Conservation (phyloP, 306 rosid species). For the Prunus dulcis region DNA sequence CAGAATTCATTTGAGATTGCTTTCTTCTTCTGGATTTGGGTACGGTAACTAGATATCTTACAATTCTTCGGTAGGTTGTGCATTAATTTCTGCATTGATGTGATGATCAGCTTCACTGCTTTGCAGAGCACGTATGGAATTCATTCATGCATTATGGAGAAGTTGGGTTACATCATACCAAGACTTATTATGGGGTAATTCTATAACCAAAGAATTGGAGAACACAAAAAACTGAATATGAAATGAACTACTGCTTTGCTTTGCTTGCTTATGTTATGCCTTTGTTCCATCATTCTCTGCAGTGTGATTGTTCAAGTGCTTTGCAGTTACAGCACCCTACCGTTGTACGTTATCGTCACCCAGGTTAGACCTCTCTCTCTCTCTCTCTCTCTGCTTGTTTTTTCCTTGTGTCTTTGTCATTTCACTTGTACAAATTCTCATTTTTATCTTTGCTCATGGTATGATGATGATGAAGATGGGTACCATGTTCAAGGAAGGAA, state of each 20-base stretch:
- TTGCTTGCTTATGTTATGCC: neutral
- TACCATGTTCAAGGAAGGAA: constrained; percentile 35
- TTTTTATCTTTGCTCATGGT: constrained; percentile 1
- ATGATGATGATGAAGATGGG: constrained; percentile 66
- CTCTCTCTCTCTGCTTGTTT: neutral
- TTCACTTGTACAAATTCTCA: neutral
- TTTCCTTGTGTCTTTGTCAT: neutral
- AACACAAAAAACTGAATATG: neutral
- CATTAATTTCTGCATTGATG: neutral
- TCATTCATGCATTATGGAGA: constrained; percentile 85
- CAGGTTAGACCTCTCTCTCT: constrained; percentile 46
- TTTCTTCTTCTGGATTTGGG: constrained; percentile 95
- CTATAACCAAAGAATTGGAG: neutral
- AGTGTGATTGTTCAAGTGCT: constrained; percentile 88
- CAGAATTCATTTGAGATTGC: constrained; percentile 94
- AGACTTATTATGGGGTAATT: constrained; percentile 80
- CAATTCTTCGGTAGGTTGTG: neutral
- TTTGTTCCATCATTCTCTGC: constrained; percentile 12
- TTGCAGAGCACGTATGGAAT: constrained; percentile 77
- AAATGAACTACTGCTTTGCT: neutral
- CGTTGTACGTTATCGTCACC: constrained; percentile 68
- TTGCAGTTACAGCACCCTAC: constrained; percentile 89
- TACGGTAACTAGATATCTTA: constrained; percentile 12
- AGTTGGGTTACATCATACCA: constrained; percentile 57
- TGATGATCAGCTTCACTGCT: neutral